phyloP scores from a whole-genome alignment of 202 grass and related monocot genomes.

The Carex sylvatica region DNA sequence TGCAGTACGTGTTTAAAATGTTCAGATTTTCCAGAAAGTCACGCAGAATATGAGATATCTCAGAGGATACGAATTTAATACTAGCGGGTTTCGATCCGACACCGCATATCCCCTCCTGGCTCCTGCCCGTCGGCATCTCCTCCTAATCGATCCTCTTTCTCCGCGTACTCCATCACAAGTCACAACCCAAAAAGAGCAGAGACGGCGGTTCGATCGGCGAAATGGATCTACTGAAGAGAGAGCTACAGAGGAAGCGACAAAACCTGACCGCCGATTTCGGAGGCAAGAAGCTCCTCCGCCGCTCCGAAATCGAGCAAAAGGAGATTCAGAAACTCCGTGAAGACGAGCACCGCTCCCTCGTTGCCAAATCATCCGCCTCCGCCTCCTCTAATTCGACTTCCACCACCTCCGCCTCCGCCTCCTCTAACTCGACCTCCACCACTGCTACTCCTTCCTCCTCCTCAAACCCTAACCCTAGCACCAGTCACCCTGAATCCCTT shows the following conservation, averaged over 20 bases:
- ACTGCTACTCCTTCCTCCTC: slow-evolving; percentile 25
- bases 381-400: neutral
- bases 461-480: slow-evolving; percentile 58
- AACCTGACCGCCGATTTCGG: slow-evolving; percentile 56
- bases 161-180: neutral
- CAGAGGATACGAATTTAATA: no score
- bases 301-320: slow-evolving; percentile 97
- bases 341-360: slow-evolving; percentile 55
- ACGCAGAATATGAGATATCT: no score
- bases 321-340: slow-evolving; percentile 74
- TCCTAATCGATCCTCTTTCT: neutral
- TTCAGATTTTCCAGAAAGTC: no score
- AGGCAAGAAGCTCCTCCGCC: slow-evolving; percentile 73
- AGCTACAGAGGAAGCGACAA: slow-evolving; percentile 77
- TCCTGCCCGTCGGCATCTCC: neutral
- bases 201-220: slow-evolving; percentile 1
- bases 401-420: slow-evolving; percentile 20
- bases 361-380: slow-evolving; percentile 41
- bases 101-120: neutral
- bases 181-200: neutral
- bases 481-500: slow-evolving; percentile 39
- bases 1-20: no score
- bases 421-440: slow-evolving; percentile 21
- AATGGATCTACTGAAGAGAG: slow-evolving; percentile 88
- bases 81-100: neutral